Base-by-base conservation (phyloP, 441 rosid species). In the Sinapis alba region DNA sequence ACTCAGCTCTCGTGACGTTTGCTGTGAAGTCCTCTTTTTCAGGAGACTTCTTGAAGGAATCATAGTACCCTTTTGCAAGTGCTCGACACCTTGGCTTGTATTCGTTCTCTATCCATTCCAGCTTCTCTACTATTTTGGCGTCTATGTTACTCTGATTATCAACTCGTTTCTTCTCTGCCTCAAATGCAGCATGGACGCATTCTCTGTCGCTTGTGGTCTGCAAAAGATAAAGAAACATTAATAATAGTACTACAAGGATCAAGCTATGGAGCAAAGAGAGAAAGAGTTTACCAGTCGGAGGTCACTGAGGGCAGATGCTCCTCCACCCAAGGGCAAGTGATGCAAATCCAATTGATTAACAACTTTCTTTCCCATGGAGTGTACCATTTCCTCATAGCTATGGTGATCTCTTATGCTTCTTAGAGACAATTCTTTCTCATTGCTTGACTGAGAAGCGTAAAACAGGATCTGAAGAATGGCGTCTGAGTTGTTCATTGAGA, bases 391-490 rank as follows among this genome's bases (percentile, higher is more conserved):
- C 70, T 27, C 69, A 70, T 94, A 94, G 59, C 28, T 60, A 41
- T 72, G 57, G 62, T 90, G 97, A 74, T 84, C 80, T 11, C 12
- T 65, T 7, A 92, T 56, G 84, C 95, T 84, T 43, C 78, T 41
- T 0, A 4, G 70, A 0, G 38, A 13, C 30, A 23, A 53, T 59
- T 90, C 95, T 58, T 18, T 51, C 38, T 74, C 80, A 6, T 80
- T 62, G 54, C 64, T 80, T 24, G 81, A 66, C 84, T 90, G 97
- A 66, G 71, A 80, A 62, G 94, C 74, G 74, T 88, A 87, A 72
- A 86, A 88, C 80, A 94, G 73, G 2, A 92, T 62, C 71, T 94
- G 97, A 67, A 92, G 84, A 77, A 90, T 71, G 24, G 90, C 94
- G 71, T 88, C 97, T 5, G 96, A 81, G 83, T 92, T 94, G 77